Percentiles rank a stretch among this genome's conserved stretches.
Conservation (phyloP, 108 stramenopile species). For the Heterococcus sp. region DNA sequence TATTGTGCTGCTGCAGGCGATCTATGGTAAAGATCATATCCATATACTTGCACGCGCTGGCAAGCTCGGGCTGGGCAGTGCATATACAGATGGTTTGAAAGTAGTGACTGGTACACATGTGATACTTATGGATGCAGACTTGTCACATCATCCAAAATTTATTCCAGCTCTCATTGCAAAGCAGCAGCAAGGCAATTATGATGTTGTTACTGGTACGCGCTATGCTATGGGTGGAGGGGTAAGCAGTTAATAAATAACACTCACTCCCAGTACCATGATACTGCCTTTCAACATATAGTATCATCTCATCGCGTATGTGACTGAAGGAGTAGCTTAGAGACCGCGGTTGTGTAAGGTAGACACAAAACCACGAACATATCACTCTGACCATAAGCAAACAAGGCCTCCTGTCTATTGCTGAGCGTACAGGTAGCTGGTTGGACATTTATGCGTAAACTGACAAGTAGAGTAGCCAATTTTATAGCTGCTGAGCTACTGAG, state of each 20-base stretch:
- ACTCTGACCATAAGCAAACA: no score
- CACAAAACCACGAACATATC: no score
- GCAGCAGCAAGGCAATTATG: constrained; percentile 55
- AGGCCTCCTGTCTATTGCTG: no score
- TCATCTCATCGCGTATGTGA: no score
- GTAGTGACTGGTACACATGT: constrained; percentile 74
- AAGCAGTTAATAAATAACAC: no score
- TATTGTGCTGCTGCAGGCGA: neutral
- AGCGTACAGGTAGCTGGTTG: constrained; percentile 59
- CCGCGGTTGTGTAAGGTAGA: no score
- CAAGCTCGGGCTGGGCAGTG: constrained; percentile 91
- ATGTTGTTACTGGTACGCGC: constrained; percentile 93
- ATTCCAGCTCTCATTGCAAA: constrained; percentile 79
- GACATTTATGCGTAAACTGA: constrained; percentile 83
- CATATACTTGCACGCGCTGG: constrained; percentile 79
- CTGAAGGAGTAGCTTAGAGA: no score
- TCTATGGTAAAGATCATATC: constrained; percentile 65
- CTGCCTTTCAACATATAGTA: no score
- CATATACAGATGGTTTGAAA: constrained; percentile 77
- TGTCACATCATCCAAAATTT: constrained; percentile 94
- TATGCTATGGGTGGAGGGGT: constrained; percentile 89
- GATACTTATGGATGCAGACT: constrained; percentile 95
- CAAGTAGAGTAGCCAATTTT: constrained; percentile 89
- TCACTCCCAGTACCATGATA: no score
- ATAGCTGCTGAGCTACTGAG: constrained; percentile 83